phyloP scores from a whole-genome alignment of 768 basidiomycete genomes.

The Boletus pseudopeckii region DNA sequence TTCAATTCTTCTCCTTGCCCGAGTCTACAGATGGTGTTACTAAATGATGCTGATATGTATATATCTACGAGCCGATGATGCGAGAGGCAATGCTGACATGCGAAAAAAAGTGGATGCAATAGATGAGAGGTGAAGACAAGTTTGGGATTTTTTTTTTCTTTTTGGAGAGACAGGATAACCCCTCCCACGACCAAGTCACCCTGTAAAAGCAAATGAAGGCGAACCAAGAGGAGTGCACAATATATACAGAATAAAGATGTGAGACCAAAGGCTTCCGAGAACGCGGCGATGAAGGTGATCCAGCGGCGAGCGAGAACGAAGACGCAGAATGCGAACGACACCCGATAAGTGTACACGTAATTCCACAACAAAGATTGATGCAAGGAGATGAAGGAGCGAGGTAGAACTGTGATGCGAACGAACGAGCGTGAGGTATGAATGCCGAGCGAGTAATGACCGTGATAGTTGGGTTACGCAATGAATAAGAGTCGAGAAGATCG shows the following conservation, averaged over 20 bases:
- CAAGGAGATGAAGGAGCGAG: constrained; percentile 15
- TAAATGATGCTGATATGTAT: constrained; percentile 17
- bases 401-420: neutral
- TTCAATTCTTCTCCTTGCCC: constrained; percentile 13
- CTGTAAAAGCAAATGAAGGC: neutral
- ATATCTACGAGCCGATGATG: constrained; percentile 18
- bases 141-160: neutral
- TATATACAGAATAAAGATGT: constrained; percentile 26
- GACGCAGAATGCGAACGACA: constrained; percentile 10
- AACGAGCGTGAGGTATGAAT: constrained; percentile 11
- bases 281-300: neutral
- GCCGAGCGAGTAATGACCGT: constrained; percentile 18
- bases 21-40: constrained; percentile 24
- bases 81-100: constrained; percentile 6
- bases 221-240: constrained; percentile 2
- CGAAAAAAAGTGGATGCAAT: neutral
- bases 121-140: constrained; percentile 1
- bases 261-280: neutral
- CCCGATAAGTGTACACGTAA: constrained; percentile 30
- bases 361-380: constrained; percentile 31
- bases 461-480: neutral
- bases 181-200: constrained; percentile 7
- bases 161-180: neutral
- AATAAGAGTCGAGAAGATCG: neutral
- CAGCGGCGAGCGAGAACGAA: constrained; percentile 3